Evolutionary conservation across 495 filamentous ascomycete genomes (phyloP).

Genomic region (Parathielavia hyrcaniae): DNA sequence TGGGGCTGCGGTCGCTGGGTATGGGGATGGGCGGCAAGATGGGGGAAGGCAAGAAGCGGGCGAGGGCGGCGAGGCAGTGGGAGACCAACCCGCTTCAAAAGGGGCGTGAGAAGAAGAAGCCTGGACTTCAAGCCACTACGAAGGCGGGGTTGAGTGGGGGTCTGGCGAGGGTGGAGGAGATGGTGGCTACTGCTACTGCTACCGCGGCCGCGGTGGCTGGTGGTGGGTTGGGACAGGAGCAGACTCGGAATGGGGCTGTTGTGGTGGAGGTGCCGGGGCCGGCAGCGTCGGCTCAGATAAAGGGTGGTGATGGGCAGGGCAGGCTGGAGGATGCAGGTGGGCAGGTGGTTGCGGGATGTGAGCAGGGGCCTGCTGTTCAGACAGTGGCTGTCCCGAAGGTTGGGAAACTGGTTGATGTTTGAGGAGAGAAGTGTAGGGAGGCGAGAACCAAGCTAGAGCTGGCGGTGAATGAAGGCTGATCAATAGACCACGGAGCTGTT

Average conservation of each 20-base stretch:
- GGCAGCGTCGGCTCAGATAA: neutral
- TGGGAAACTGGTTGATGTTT: slow-evolving; percentile 7
- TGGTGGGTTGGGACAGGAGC: neutral
- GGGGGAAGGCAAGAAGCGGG: no score
- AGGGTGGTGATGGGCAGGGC: neutral
- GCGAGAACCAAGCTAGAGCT: neutral
- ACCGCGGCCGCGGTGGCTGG: no score
- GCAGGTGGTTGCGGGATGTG: no score
- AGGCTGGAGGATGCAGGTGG: neutral
- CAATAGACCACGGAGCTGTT: neutral
- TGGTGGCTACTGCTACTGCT: neutral
- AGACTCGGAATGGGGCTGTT: neutral
- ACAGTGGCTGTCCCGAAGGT: neutral
- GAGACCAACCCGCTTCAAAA: neutral
- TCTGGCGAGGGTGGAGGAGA: neutral
- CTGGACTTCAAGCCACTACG: no score
- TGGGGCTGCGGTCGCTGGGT: neutral
- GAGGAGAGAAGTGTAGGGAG: neutral
- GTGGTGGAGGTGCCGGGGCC: neutral
- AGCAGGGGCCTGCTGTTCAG: no score
- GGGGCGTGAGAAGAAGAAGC: neutral
- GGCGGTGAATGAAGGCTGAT: neutral
- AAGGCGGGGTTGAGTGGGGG: neutral
- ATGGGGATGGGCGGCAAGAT: neutral
- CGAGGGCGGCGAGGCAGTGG: neutral